phyloP scores from a whole-genome alignment of 495 filamentous ascomycete species.

The Aspergillus biplanus region DNA sequence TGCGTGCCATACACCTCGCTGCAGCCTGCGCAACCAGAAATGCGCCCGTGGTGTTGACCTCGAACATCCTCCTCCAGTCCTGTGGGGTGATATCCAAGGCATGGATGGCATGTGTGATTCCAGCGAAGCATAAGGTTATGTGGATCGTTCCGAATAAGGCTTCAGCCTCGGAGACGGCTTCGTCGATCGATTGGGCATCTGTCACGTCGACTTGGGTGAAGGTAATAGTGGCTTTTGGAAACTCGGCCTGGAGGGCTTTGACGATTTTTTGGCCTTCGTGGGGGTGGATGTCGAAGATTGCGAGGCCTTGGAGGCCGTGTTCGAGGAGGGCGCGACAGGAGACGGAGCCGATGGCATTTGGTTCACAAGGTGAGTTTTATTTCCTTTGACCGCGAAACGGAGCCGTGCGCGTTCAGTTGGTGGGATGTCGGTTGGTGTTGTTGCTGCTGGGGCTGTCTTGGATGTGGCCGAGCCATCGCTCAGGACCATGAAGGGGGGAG shows the following conservation, averaged over 20 bases:
- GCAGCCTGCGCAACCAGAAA: conserved; percentile 67
- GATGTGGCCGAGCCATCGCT: not conserved
- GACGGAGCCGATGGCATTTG: conserved; percentile 58
- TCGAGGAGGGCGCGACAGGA: conserved; percentile 67
- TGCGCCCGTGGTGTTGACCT: conserved; percentile 67
- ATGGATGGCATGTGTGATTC: conserved; percentile 62
- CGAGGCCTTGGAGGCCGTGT: conserved; percentile 64
- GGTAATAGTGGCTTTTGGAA: conserved; percentile 54
- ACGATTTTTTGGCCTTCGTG: conserved; percentile 33
- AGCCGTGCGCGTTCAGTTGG: not conserved
- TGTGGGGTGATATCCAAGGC: conserved; percentile 55
- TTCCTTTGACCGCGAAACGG: not conserved
- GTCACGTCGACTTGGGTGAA: conserved; percentile 59
- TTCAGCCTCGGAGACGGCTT: conserved; percentile 39
- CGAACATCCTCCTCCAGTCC: conserved; percentile 61
- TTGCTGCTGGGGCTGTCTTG: not conserved
- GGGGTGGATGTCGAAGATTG: conserved; percentile 55
- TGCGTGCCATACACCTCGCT: conserved; percentile 46
- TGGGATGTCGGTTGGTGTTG: not conserved
- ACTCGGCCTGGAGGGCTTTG: conserved; percentile 47
- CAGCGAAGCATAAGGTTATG: conserved; percentile 67
- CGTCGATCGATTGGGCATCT: conserved; percentile 46
- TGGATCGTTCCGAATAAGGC: conserved; percentile 52
- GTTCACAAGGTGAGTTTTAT: too few species aligned
- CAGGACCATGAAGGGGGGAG: not conserved